Evolutionary conservation across 2,329 filamentous ascomycete genomes (phyloP).

Genomic region (Fusarium keratoplasticum): DNA sequence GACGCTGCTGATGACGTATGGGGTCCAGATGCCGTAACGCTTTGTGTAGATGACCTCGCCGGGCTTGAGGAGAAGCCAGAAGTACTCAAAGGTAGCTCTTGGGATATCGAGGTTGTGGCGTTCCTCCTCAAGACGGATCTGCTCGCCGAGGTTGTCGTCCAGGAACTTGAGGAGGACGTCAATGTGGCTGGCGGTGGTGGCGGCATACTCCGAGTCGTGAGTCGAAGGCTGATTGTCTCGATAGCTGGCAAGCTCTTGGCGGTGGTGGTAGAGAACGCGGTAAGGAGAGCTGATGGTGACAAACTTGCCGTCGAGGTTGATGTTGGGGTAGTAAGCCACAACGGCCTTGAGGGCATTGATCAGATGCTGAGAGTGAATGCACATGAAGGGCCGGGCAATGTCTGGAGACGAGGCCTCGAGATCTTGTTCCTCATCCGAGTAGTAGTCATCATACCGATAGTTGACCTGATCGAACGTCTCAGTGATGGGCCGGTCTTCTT

Average conservation of each 20-base stretch:
- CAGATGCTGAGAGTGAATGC: slow-evolving; percentile 58
- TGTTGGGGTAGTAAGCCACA: slow-evolving; percentile 60
- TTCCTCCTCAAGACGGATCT: slow-evolving; percentile 54
- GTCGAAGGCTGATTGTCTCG: slow-evolving; percentile 53
- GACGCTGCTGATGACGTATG: slow-evolving; percentile 55
- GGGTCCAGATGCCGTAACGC: slow-evolving; percentile 53
- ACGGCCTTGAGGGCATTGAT: slow-evolving; percentile 61
- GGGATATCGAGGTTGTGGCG: slow-evolving; percentile 53
- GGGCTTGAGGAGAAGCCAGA: slow-evolving; percentile 61
- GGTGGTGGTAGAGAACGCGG: slow-evolving; percentile 60
- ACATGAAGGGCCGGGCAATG: slow-evolving; percentile 53
- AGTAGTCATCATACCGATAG: slow-evolving; percentile 43
- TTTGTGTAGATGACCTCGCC: slow-evolving; percentile 58
- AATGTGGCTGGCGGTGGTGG: slow-evolving; percentile 57
- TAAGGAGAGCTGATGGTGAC: slow-evolving; percentile 60
- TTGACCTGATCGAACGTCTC: slow-evolving; percentile 41
- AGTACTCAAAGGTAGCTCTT: slow-evolving; percentile 57
- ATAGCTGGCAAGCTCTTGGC: slow-evolving; percentile 55
- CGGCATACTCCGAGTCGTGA: slow-evolving; percentile 56
- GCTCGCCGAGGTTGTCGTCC: slow-evolving; percentile 51
- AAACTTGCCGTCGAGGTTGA: slow-evolving; percentile 51
- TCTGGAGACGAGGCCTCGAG: slow-evolving; percentile 43
- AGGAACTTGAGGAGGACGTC: slow-evolving; percentile 59
- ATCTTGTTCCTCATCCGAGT: slow-evolving; percentile 39
- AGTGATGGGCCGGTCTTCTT: slow-evolving; percentile 46